Evolutionary conservation across 371 early-diverging fungal species (phyloP), one percentile per base, ranked within the genome.

Genomic region (Mucor sp.): DNA sequence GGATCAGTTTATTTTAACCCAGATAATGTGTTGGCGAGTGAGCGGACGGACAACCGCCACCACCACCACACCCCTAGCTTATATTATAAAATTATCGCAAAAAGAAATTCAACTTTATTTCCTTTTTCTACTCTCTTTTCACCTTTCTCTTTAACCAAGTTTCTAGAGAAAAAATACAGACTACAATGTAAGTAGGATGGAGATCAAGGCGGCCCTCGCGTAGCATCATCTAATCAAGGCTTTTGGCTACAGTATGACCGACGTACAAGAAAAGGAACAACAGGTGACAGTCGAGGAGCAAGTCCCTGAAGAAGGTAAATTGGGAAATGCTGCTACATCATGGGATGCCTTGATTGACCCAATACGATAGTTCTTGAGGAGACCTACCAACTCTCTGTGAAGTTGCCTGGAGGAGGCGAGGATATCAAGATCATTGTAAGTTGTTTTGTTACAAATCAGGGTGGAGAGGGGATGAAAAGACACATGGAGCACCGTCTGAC

Each of bases 331-430:
- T n/a, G 37, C 19, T n/a, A 14, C 17, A 19, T 7, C 3, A 44
- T 19, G 23, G 25, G 8, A 12, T 21, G 12, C 14, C 19, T 58
- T 44, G 12, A 32, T 47, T 32, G 23, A 27, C 32, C 37, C 33
- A 47, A 6, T 27, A 33, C 14, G 37, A 23, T 44, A 56, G 71
- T 74, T 62, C 80, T 83, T 48, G 89, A 89, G 43, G 85, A 83
- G 64, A 74, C 85, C 41, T 89, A 83, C 65, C 83, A 79, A 63
- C 77, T 89, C 47, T 87, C 82, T 39, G 74, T 89, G 67, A 85
- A 80, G 58, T 76, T 85, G 37, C 87, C 89, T n/a, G 84, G 83
- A 57, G 82, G 80, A 43, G 79, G 80, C 7, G 80, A 76, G 11
- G 71, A 74, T 58, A 80, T 89, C 19, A 85, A 85, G 56, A 79